Base-by-base conservation (phyloP, 495 filamentous ascomycete genomes). In the Halenospora varia region DNA sequence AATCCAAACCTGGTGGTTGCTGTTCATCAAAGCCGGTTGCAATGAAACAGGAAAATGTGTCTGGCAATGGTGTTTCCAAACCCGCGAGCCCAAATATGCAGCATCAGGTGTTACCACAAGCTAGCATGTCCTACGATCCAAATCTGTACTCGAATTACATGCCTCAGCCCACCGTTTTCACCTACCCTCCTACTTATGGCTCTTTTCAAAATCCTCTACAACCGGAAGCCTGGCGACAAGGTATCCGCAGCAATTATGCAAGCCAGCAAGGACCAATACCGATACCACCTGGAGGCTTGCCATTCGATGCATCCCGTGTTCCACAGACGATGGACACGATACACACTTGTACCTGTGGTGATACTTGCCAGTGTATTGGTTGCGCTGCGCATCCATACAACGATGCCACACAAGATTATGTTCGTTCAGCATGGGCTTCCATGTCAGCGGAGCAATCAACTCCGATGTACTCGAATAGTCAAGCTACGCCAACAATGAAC, bases 381-480 rank as follows among this genome's bases (percentile, higher is more conserved):
- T 92, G 88, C 63, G 69, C 80, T 20, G 75, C 78, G 39, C 88
- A 92, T 64, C 88, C 88, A 3, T 90, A 82, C 66, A 92, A 92
- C 64, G 71, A 80, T 19, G 78, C 82, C n/a, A 89, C 85, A n/a
- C 73, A 75, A 40, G 74, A 85, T 45, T 86, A 86, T 64, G 81
- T 90, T 29, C 67, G 71, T 10, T 72, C 73, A 9, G 66, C 66
- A 1, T 68, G 63, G 62, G 26, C 44, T 44, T 52, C 50, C 2
- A 66, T 66, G 63, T 50, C 49, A 8, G 25, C 46, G 2, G 57
- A 66, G 13, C 56, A 53, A 35, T 20, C 25, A 9, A 10, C 63
- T 10, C 69, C 59, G 54, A 59, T 63, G 40, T 51, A 61, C 29
- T 50, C 22, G 11, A 62, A 53, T 13, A 25, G 19, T 10, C 59